Base-by-base conservation (phyloP, 352 stramenopile genomes). In the Pythium periplocum region DNA sequence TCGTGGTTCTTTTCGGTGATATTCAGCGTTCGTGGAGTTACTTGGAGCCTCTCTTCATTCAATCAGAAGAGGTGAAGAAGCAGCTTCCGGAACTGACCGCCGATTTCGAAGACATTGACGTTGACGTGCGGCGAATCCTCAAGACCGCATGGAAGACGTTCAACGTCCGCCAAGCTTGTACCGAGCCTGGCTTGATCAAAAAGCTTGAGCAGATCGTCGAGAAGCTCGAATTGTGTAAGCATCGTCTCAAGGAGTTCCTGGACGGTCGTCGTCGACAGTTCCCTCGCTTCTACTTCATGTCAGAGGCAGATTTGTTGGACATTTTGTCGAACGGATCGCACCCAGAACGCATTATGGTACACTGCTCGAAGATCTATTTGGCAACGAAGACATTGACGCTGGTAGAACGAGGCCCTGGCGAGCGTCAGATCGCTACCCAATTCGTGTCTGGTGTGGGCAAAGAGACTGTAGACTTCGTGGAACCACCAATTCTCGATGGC, bases 21-120 rank as follows among this genome's bases (percentile, higher is more conserved):
- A 98, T 98, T 37, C 95, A 98, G 66, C 77, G 93, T 11, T 97
- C 88, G 17, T 98, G 95, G 95, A 97, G 86, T 44, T 98, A 98
- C 62, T 62, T 98, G 17, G 95, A 98, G 62, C 94, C 94, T 26
- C 72, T 98, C 6, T 98, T 98, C 53, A 97, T 98, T 51, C 82
- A 93, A 51, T 98, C 90, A 0, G 95, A 98, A 63, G 95, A 98
- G 75, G 95, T 98, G 10, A 98, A 98, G 57, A 89, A 95, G 46
- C 94, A 98, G 53, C 71, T 98, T 4, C 95, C 95, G 2, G 90
- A 98, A 61, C 74, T 98, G 53, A 96, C 94, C 0, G 77, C 88
- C 3, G 84, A 96, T 51, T 98, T 98, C 62, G 90, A 94, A 66
- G 81, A 93, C 44, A 98, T 98, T 49, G 94, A 98, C 59, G 75